These are phyloP conservation scores for Trichophyton mentagrophytes DNA, from an alignment of 2,329 filamentous ascomycete genomes.

Conservation along the genomic window DNA sequence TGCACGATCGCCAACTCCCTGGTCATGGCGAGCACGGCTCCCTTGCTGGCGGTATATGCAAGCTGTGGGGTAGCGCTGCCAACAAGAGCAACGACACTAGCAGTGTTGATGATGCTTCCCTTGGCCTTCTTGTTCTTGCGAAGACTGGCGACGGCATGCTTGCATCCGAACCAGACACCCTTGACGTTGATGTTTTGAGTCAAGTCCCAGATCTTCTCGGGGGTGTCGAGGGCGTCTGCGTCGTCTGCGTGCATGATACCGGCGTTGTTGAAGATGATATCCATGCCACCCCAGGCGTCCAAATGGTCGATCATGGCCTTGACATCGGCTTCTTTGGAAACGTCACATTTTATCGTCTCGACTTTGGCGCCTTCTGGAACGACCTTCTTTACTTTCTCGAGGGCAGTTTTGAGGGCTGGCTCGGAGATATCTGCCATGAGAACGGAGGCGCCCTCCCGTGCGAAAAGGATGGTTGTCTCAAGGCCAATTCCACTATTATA, in stretches of 20 bases:
- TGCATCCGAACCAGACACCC: constrained; percentile 93
- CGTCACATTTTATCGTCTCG: constrained; percentile 58
- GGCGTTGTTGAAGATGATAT: constrained; percentile 94
- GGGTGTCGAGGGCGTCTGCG: constrained; percentile 67
- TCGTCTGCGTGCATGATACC: constrained; percentile 88
- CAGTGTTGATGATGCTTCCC: constrained; percentile 83
- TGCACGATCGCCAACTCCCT: constrained; percentile 86
- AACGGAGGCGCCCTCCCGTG: constrained; percentile 73
- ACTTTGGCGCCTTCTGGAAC: constrained; percentile 50
- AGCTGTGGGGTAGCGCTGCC: constrained; percentile 79
- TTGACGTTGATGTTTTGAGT: constrained; percentile 94
- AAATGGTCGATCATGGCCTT: constrained; percentile 59
- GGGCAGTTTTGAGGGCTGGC: constrained; percentile 62
- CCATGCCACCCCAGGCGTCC: constrained; percentile 75
- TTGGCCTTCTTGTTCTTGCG: constrained; percentile 66
- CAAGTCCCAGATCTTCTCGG: constrained; percentile 85
- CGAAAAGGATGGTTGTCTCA: constrained; percentile 81
- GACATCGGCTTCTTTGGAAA: constrained; percentile 73
- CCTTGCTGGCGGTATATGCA: constrained; percentile 89
- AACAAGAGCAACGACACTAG: constrained; percentile 75
- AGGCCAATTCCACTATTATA: constrained; percentile 67
- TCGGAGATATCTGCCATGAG: constrained; percentile 76
- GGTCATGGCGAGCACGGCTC: constrained; percentile 79
- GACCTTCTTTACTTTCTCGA: constrained; percentile 60
- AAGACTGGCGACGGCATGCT: constrained; percentile 74